Base-by-base conservation (phyloP, 352 stramenopile genomes). In the Pythium sukuiense region DNA sequence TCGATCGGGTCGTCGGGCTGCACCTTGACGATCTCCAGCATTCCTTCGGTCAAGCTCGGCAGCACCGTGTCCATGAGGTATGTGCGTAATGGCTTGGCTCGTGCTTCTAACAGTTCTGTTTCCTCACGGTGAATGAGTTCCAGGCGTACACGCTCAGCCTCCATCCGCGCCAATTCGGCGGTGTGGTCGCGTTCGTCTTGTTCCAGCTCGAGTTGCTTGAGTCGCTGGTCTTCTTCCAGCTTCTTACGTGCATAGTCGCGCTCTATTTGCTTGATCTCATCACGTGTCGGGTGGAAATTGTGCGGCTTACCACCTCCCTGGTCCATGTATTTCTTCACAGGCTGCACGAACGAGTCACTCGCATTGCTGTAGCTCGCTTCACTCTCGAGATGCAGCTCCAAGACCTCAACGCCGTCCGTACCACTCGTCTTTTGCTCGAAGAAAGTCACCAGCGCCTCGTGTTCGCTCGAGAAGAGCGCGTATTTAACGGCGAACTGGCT, bases 21-120 rank as follows among this genome's bases (percentile, higher is more conserved):
- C 41, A 93, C 83, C 32, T 92, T 90, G 63, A 92, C 85, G n/a
- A 94, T 80, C 70, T 97, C 85, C 20, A 96, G 76, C 79, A 96
- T 92, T 9, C 84, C 85, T 72, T 93, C 79, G 0, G 88, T 95
- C 24, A 97, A 76, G 12, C 84, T 83, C 27, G 89, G 87, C 26
- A 97, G 76, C 41, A 96, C 86, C 0, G 83, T 90, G 67, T 95
- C 79, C 81, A 95, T 92, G 16, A 96, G 73, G 68, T 92, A 97
- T 26, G 80, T 79, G 5, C 85, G 78, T 52, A 95, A 63, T 11
- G 89, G 87, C 61, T 95, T 92, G 11, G 89, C 87, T 8, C 86
- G 85, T 7, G 79, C 78, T 63, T 92, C 81, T 29, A 97, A 73
- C 29, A 97, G 75, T 49, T 92, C 87, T 0, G 76, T 77, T 61